Percentiles rank a stretch among this genome's conserved stretches.
Conservation (phyloP, 345 rosid species). For the Physaria fendleri region DNA sequence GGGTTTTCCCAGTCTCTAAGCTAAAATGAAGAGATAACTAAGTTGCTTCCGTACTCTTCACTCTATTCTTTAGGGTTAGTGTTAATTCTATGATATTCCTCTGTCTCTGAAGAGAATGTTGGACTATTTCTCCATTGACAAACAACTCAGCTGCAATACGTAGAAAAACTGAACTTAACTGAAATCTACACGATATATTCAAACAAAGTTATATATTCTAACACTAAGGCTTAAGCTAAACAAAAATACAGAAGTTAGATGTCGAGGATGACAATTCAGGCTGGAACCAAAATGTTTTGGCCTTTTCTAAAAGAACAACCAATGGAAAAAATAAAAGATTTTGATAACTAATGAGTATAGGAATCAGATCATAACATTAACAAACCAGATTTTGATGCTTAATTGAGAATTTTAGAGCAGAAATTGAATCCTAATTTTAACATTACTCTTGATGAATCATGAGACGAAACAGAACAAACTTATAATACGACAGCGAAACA, state of each 20-base stretch:
- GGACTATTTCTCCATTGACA: slow-evolving; percentile 88
- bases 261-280: background rate
- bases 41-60: background rate
- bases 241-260: background rate
- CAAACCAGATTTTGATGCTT: background rate
- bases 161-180: background rate
- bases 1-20: too few relatives aligned
- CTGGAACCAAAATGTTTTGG: background rate
- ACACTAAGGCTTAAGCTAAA: background rate
- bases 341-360: background rate
- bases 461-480: background rate
- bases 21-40: slow-evolving; percentile 61
- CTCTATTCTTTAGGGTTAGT: slow-evolving; percentile 12
- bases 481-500: background rate
- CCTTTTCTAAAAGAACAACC: background rate
- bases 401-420: background rate
- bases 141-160: slow-evolving; percentile 67
- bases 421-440: background rate
- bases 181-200: background rate
- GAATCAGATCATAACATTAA: background rate
- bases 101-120: slow-evolving; percentile 84
- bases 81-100: slow-evolving; percentile 72
- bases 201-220: background rate
- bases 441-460: background rate
- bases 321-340: background rate